phyloP scores from a whole-genome alignment of 2,329 filamentous ascomycete species.

The Coniella lustricola region DNA sequence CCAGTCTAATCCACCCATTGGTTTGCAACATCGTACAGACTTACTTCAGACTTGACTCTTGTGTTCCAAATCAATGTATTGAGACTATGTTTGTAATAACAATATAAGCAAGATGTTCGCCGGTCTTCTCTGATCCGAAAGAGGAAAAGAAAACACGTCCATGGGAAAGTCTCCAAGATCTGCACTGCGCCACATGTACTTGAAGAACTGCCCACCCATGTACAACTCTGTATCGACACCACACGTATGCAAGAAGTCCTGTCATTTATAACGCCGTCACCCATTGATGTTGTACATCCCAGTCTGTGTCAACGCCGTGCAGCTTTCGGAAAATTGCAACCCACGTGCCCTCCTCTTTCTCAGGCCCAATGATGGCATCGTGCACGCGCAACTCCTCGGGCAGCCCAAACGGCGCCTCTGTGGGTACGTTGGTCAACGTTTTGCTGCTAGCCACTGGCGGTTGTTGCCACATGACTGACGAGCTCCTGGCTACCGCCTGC shows the following conservation, averaged over 20 bases:
- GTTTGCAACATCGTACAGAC: no score
- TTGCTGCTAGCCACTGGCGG: neutral
- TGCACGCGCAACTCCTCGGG: slow-evolving; percentile 26
- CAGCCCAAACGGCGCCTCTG: slow-evolving; percentile 26
- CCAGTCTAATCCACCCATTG: no score
- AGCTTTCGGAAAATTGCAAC: slow-evolving; percentile 26
- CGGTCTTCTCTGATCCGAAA: no score
- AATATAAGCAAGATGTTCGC: no score
- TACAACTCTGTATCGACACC: no score
- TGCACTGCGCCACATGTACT: no score
- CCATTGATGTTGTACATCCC: slow-evolving; percentile 25
- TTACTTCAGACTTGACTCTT: no score
- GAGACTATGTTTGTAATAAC: no score
- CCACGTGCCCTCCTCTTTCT: slow-evolving; percentile 26
- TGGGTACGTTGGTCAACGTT: slow-evolving; percentile 13
- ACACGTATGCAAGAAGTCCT: neutral
- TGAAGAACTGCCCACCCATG: no score
- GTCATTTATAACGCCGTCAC: slow-evolving; percentile 12
- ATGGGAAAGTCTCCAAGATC: no score
- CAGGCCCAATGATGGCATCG: slow-evolving; percentile 23
- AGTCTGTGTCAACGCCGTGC: slow-evolving; percentile 22
- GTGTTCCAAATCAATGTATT: no score
- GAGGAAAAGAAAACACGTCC: no score
- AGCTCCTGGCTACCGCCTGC: neutral
- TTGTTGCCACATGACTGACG: neutral